Evolutionary conservation across 495 filamentous ascomycete genomes (phyloP).

Genomic region (Tuber borchii): DNA sequence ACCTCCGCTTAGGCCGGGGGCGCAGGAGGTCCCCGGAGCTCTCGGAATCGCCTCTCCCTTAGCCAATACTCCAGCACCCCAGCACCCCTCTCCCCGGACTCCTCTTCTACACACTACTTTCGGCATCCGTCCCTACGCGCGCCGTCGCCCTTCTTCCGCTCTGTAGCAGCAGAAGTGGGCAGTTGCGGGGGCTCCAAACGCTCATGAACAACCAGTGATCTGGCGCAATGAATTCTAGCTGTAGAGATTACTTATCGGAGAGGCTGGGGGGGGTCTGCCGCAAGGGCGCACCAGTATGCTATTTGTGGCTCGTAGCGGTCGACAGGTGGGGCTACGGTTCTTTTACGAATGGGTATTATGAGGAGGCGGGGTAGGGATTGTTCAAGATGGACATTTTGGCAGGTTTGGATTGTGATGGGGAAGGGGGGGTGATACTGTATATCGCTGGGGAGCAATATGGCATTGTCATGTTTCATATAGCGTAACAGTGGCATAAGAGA

Average conservation of each 20-base stretch:
- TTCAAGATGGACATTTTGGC: too few relatives aligned
- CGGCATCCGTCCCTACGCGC: not conserved
- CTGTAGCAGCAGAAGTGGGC: not conserved
- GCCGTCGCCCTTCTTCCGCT: not conserved
- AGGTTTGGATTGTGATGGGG: not conserved
- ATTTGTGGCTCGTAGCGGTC: constrained; percentile 64
- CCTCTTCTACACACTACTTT: not conserved
- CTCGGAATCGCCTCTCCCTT: constrained; percentile 69
- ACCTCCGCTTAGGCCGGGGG: constrained; percentile 72
- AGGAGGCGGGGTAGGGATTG: not conserved
- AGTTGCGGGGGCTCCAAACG: constrained; percentile 48
- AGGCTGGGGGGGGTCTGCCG: constrained; percentile 83
- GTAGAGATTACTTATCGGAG: constrained; percentile 57
- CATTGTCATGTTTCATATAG: not conserved
- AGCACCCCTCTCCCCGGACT: constrained; percentile 12
- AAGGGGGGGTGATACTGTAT: too few relatives aligned
- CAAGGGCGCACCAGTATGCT: constrained; percentile 57
- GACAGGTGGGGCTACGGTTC: constrained; percentile 54
- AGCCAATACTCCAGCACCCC: constrained; percentile 62
- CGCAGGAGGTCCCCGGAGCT: constrained; percentile 70
- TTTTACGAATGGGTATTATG: too few relatives aligned
- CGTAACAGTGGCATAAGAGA: not conserved
- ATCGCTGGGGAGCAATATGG: not conserved
- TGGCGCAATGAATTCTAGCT: constrained; percentile 74
- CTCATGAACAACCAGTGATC: constrained; percentile 64